phyloP scores from a whole-genome alignment of 108 stramenopile genomes.

The Nitzschia sp. region DNA sequence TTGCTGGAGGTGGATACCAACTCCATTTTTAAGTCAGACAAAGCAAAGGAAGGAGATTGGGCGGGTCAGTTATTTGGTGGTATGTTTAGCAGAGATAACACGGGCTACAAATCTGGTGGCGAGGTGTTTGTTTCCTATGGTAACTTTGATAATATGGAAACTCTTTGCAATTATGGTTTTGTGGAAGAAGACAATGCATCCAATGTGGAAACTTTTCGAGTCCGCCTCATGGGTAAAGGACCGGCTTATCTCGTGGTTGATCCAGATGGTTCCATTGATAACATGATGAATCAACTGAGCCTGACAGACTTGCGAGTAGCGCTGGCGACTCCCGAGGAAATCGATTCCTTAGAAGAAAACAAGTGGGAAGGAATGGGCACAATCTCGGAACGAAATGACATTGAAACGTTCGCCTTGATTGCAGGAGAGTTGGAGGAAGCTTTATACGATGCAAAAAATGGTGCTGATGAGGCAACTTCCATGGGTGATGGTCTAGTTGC shows the following conservation, averaged over 20 bases:
- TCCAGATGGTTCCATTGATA: conserved; percentile 60
- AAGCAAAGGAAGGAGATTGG: conserved; percentile 20
- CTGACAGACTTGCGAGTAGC: conserved; percentile 51
- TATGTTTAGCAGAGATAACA: not conserved
- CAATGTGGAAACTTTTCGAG: conserved; percentile 60
- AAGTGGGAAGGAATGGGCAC: conserved; percentile 35
- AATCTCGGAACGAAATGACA: conserved; percentile 61
- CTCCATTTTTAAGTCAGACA: conserved; percentile 18
- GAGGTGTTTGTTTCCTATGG: conserved; percentile 78
- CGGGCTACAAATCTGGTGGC: conserved; percentile 27
- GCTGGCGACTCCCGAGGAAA: conserved; percentile 49
- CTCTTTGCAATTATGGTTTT: conserved; percentile 77
- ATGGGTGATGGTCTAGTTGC: conserved; percentile 38
- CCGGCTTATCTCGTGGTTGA: conserved; percentile 52
- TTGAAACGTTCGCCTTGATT: conserved; percentile 68
- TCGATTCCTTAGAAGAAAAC: conserved; percentile 35
- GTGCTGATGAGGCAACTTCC: conserved; percentile 30
- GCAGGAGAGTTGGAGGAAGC: conserved; percentile 63
- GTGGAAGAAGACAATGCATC: conserved; percentile 40
- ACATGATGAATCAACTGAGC: conserved; percentile 32
- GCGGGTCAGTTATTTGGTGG: conserved; percentile 21
- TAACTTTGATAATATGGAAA: conserved; percentile 68
- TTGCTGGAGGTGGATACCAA: conserved; percentile 28
- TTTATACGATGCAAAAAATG: conserved; percentile 47
- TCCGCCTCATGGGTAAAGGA: conserved; percentile 53